Conservation (phyloP, 805 yeast genomes). For the Candida loeiensis region DNA sequence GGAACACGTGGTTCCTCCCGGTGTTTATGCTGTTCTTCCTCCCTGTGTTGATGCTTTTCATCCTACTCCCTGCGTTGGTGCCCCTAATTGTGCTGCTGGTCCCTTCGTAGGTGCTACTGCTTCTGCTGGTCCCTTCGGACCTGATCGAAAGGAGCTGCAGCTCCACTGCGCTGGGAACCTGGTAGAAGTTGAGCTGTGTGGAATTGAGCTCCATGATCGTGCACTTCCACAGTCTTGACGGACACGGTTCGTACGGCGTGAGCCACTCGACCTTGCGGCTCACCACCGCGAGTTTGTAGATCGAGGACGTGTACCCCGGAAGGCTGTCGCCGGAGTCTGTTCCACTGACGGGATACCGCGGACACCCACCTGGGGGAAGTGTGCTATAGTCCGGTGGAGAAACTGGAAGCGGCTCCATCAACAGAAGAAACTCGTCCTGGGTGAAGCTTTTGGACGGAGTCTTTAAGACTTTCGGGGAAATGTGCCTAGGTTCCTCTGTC, state of each 20-base stretch:
- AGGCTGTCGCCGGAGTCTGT: conserved; percentile 39
- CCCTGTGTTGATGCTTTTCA: too few species aligned
- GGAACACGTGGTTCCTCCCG: conserved; percentile 13
- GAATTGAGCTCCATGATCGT: conserved; percentile 74
- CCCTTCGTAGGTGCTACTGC: too few species aligned
- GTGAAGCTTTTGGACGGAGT: neutral
- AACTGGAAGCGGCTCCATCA: conserved; percentile 38
- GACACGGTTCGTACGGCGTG: conserved; percentile 71
- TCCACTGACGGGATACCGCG: conserved; percentile 30
- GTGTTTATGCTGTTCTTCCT: conserved; percentile 13
- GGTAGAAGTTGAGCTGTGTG: conserved; percentile 75
- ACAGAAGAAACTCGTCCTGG: conserved; percentile 17
- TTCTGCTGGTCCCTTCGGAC: too few species aligned
- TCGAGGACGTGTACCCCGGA: conserved; percentile 67
- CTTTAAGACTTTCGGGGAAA: neutral
- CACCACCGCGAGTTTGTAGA: conserved; percentile 54
- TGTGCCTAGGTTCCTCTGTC: too few species aligned
- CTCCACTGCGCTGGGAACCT: conserved; percentile 34
- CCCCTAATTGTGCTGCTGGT: too few species aligned
- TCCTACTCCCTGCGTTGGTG: too few species aligned
- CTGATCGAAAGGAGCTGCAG: conserved; percentile 22
- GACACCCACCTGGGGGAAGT: conserved; percentile 45
- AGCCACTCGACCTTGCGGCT: conserved; percentile 71
- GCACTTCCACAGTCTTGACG: conserved; percentile 66
- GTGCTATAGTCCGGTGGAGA: conserved; percentile 35